Evolutionary conservation across 2,329 filamentous ascomycete species (phyloP), one percentile per base, ranked within the genome.

Genomic region (Tolypocladium cylindrosporum): DNA sequence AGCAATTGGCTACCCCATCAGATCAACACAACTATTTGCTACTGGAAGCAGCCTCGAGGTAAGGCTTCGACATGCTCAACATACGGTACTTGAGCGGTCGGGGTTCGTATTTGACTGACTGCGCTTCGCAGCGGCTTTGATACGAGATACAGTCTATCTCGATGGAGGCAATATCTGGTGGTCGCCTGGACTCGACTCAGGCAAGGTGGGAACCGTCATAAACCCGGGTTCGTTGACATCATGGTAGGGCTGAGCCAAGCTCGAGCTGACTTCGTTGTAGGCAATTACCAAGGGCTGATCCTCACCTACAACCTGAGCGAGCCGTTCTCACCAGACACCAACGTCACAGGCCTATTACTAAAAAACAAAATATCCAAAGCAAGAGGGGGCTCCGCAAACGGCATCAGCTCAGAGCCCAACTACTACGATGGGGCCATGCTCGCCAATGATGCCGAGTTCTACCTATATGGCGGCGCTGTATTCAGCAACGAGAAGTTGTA

Each of bases 361-460:
- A 62, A 69, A 9, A 67, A 69, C 1, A 71, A 67, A 0, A 66
- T 81, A 42, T 72, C 77, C 2, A 86, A 84, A 61, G 75, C 75
- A 0, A 60, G 68, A 0, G 74, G 78, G 8, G 74, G 74, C 3
- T 69, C 69, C 3, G 77, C 76, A n/a, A 82, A 77, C 21, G 75
- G 75, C 39, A 82, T 79, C 61, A 81, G 80, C 60, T 60, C 79
- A 51, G 75, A 77, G 0, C 83, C 84, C 0, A 81, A 81, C 62
- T 87, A 81, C 60, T 60, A 75, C 19, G 85, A 88, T 60, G 87
- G 87, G 2, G 81, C 76, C 9, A 80, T 90, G 72, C 79, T 90
- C 39, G 79, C 78, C 54, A 90, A 89, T 63, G 74, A 89, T 59
- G 72, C 78, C 54, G 79, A 87, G 60, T 84, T 85, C 64, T 85